Evolutionary conservation across 2,329 filamentous ascomycete genomes (phyloP).

Genomic region (Talaromyces sp.): DNA sequence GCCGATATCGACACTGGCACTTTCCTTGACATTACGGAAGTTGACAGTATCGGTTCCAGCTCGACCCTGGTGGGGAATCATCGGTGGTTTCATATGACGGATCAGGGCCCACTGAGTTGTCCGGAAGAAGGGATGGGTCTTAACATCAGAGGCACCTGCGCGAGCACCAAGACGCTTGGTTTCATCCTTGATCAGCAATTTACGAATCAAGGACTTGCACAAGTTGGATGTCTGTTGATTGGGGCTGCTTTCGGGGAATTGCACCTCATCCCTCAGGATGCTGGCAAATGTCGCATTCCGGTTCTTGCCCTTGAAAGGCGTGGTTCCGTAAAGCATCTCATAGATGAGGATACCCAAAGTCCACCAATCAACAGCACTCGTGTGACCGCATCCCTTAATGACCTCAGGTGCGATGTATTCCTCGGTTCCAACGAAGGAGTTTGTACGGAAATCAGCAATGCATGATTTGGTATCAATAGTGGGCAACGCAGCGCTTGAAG

Average conservation of each 20-base stretch:
- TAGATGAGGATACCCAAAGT: slow-evolving; percentile 96
- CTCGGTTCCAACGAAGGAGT: slow-evolving; percentile 97
- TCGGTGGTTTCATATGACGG: slow-evolving; percentile 96
- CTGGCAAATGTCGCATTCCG: slow-evolving; percentile 97
- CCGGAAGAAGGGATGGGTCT: slow-evolving; percentile 93
- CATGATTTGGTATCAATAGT: slow-evolving; percentile 99
- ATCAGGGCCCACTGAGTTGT: slow-evolving; percentile 96
- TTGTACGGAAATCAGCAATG: slow-evolving; percentile 96
- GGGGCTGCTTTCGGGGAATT: slow-evolving; percentile 87
- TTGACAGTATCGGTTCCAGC: slow-evolving; percentile 87
- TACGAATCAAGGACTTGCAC: slow-evolving; percentile 94
- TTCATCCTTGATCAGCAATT: slow-evolving; percentile 97
- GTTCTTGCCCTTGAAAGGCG: slow-evolving; percentile 99
- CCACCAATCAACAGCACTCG: slow-evolving; percentile 99
- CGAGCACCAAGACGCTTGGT: slow-evolving; percentile 89
- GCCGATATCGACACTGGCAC: slow-evolving; percentile 78
- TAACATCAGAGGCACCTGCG: slow-evolving; percentile 95
- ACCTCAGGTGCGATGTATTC: slow-evolving; percentile 99
- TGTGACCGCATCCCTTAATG: slow-evolving; percentile 97
- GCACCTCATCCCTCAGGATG: slow-evolving; percentile 91
- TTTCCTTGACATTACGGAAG: slow-evolving; percentile 97
- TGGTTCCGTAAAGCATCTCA: slow-evolving; percentile 98
- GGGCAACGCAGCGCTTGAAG: slow-evolving; percentile 81
- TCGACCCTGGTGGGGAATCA: slow-evolving; percentile 86
- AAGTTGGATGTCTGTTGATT: slow-evolving; percentile 86